phyloP scores from a whole-genome alignment of 108 stramenopile genomes.

The Nitzschia palea region DNA sequence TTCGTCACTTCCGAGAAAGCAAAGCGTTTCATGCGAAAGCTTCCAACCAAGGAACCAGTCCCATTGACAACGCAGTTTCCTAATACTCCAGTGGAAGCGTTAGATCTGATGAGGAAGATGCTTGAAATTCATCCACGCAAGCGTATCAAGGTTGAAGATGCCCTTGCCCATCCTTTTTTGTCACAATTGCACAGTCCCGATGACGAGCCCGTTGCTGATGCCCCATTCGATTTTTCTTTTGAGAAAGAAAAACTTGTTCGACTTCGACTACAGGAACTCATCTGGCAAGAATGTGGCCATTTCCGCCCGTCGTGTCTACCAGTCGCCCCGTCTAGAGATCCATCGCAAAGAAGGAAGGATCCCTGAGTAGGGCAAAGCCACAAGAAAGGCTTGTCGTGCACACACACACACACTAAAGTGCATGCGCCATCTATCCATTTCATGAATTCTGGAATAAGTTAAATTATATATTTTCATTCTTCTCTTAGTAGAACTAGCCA shows the following conservation, averaged over 20 bases:
- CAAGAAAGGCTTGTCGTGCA: conserved; percentile 15
- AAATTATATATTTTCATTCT: background rate
- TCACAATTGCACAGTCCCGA: conserved; percentile 79
- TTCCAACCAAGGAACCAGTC: conserved; percentile 62
- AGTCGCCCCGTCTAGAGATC: conserved; percentile 55
- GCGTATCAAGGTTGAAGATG: conserved; percentile 89
- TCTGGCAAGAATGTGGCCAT: conserved; percentile 88
- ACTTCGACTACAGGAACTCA: conserved; percentile 79
- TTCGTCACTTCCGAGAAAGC: conserved; percentile 94
- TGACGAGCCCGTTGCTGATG: conserved; percentile 76
- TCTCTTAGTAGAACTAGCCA: background rate
- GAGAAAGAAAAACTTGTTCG: conserved; percentile 85
- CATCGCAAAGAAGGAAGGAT: conserved; percentile 18
- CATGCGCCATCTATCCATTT: conserved; percentile 16
- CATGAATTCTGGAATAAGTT: conserved; percentile 1
- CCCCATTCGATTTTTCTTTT: conserved; percentile 78
- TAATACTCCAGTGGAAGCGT: conserved; percentile 70
- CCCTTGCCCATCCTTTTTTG: conserved; percentile 93
- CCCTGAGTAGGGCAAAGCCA: conserved; percentile 7
- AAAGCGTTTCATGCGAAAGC: conserved; percentile 87
- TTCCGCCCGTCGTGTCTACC: conserved; percentile 83
- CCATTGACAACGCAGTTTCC: conserved; percentile 76
- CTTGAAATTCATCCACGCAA: conserved; percentile 89
- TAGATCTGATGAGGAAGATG: conserved; percentile 91
- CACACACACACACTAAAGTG: background rate